Percentiles rank a stretch among this genome's conserved stretches.
These are phyloP conservation scores for Ascoidea tarda DNA, from an alignment of 805 yeast genomes.

Conservation along the genomic window DNA sequence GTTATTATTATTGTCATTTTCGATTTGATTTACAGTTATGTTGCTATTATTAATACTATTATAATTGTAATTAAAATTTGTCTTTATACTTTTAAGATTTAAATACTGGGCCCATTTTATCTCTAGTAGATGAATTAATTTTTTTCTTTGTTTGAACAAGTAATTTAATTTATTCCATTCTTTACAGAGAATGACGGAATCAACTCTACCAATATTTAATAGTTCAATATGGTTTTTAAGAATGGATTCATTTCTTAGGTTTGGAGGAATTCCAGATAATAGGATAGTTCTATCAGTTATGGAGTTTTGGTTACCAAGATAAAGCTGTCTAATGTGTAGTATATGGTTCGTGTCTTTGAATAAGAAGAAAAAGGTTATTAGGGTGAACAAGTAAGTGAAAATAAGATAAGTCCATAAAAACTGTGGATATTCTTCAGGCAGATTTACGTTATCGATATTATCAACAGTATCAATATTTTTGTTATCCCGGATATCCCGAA, in stretches of 20 bases:
- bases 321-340: conserved; percentile 63
- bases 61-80: too few species aligned
- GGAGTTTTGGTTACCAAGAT: conserved; percentile 76
- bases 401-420: conserved; percentile 79
- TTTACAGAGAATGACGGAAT: conserved; percentile 63
- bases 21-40: not conserved
- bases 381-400: conserved; percentile 78
- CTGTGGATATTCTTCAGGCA: conserved; percentile 15
- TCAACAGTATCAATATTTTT: not conserved
- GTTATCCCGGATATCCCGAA: not conserved
- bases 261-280: conserved; percentile 78
- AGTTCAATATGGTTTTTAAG: conserved; percentile 64
- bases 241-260: conserved; percentile 55
- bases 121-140: conserved; percentile 46
- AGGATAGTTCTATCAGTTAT: conserved; percentile 86
- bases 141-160: conserved; percentile 44
- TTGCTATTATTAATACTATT: too few species aligned
- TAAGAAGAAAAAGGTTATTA: conserved; percentile 42
- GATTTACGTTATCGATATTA: conserved; percentile 2
- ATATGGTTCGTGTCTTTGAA: conserved; percentile 61
- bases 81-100: conserved; percentile 18
- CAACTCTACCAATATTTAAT: conserved; percentile 68
- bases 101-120: conserved; percentile 58
- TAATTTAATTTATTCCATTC: conserved; percentile 72
- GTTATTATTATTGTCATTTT: not conserved